phyloP scores from a whole-genome alignment of 305 asterid species.

The Ruellia speciosa region DNA sequence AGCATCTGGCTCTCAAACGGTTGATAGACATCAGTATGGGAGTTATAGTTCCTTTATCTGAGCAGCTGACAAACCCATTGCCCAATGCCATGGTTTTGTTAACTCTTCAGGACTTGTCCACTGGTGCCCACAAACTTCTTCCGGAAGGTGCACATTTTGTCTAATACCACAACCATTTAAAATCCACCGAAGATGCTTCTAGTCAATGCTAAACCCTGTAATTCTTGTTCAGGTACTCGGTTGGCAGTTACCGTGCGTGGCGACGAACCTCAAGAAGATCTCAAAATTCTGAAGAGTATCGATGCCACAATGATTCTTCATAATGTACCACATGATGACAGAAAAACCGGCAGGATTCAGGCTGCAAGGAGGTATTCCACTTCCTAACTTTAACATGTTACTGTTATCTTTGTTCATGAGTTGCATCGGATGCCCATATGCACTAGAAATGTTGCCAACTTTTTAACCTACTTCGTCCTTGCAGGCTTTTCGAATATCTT shows the following conservation, averaged over 20 bases:
- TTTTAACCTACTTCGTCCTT: conserved; percentile 15
- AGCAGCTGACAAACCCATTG: conserved; percentile 85
- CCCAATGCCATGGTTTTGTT: conserved; percentile 75
- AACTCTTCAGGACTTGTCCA: conserved; percentile 69
- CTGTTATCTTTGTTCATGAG: too few relatives aligned
- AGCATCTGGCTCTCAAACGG: conserved; percentile 89
- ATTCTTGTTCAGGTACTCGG: conserved; percentile 59
- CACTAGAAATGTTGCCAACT: background rate
- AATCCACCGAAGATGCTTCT: conserved; percentile 6
- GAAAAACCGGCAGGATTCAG: conserved; percentile 83
- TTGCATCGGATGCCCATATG: background rate
- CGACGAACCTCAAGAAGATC: conserved; percentile 69
- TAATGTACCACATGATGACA: conserved; percentile 63
- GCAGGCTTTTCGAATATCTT: conserved; percentile 95
- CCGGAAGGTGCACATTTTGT: conserved; percentile 53
- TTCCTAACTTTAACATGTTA: background rate
- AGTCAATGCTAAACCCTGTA: conserved; percentile 4
- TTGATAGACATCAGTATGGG: conserved; percentile 93
- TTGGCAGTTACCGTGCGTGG: conserved; percentile 75
- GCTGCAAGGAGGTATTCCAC: conserved; percentile 78
- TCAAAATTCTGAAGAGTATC: conserved; percentile 57
- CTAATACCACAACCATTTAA: conserved; percentile 7
- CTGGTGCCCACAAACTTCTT: conserved; percentile 85
- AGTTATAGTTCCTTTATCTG: conserved; percentile 85
- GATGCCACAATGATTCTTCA: conserved; percentile 86